Conservation (phyloP, 2,329 filamentous ascomycete genomes). For the Microthyrium microscopicum region DNA sequence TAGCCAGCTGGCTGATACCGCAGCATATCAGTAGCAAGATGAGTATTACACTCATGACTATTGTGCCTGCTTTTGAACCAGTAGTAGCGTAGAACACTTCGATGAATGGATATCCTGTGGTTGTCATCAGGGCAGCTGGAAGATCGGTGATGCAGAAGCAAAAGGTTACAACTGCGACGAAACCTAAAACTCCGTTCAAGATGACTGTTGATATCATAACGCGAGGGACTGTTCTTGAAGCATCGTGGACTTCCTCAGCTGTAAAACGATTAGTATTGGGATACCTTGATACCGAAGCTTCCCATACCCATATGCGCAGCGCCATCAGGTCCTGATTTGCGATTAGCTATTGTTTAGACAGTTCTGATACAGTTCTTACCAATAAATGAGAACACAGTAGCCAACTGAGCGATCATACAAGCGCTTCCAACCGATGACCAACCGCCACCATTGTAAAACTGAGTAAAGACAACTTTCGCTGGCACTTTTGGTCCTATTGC, state of each 20-base stretch:
- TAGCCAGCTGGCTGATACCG: slow-evolving; percentile 15
- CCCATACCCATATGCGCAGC: slow-evolving; percentile 8
- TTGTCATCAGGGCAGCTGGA: background rate
- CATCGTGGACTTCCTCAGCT: slow-evolving; percentile 20
- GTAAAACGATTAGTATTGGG: background rate
- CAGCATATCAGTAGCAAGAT: slow-evolving; percentile 15
- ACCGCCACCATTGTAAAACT: slow-evolving; percentile 11
- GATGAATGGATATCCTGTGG: slow-evolving; percentile 9
- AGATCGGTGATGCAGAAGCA: slow-evolving; percentile 17
- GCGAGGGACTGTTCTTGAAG: slow-evolving; percentile 19
- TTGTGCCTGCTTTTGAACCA: slow-evolving; percentile 9
- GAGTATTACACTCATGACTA: slow-evolving; percentile 15
- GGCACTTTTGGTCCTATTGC: slow-evolving; percentile 13
- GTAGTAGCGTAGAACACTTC: slow-evolving; percentile 14
- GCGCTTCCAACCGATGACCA: slow-evolving; percentile 15
- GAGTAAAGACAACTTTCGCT: slow-evolving; percentile 12
- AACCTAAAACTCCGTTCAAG: slow-evolving; percentile 7
- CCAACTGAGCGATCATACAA: slow-evolving; percentile 8
- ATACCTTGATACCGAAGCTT: too few species aligned
- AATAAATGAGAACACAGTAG: slow-evolving; percentile 4
- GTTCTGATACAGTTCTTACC: background rate
- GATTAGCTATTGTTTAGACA: background rate
- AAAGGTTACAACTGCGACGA: slow-evolving; percentile 13
- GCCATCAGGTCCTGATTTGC: slow-evolving; percentile 3
- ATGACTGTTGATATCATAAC: slow-evolving; percentile 24